These are phyloP conservation scores for Coleophoma eucalyptorum DNA, from an alignment of 2,329 filamentous ascomycete genomes.

Conservation along the genomic window DNA sequence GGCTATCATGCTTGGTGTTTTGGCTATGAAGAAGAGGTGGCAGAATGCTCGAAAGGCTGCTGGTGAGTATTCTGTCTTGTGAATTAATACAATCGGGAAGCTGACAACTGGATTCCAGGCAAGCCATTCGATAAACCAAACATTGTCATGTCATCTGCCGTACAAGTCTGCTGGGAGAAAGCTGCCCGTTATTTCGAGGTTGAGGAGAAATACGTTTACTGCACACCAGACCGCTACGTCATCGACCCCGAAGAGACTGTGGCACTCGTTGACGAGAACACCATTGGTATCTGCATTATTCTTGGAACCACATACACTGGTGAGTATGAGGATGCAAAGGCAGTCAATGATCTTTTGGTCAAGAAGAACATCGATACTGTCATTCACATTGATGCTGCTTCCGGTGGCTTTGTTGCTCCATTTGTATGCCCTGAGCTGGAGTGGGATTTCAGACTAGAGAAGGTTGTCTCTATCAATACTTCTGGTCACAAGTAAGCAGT, in stretches of 20 bases:
- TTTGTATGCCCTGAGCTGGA: conserved; percentile 80
- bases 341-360: conserved; percentile 81
- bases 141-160: conserved; percentile 92
- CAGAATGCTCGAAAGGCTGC: conserved; percentile 79
- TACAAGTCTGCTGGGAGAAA: conserved; percentile 98
- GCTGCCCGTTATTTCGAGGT: conserved; percentile 86
- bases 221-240: conserved; percentile 56
- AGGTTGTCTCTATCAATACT: conserved; percentile 90
- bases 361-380: conserved; percentile 73
- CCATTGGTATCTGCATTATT: conserved; percentile 89
- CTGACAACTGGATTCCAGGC: conserved; percentile 27
- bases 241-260: conserved; percentile 62
- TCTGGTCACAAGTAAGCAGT: conserved; percentile 80
- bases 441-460: conserved; percentile 90
- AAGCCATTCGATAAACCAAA: conserved; percentile 81
- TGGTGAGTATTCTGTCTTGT: conserved; percentile 29
- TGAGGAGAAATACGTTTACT: conserved; percentile 78
- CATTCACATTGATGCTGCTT: conserved; percentile 92
- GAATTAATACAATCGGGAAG: neutral
- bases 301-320: conserved; percentile 93
- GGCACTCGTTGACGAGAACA: conserved; percentile 60
- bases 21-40: conserved; percentile 97
- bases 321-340: conserved; percentile 92
- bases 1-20: conserved; percentile 75
- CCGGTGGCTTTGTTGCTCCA: conserved; percentile 87